phyloP scores from a whole-genome alignment of 108 stramenopile genomes.

The Nitzschia palea region DNA sequence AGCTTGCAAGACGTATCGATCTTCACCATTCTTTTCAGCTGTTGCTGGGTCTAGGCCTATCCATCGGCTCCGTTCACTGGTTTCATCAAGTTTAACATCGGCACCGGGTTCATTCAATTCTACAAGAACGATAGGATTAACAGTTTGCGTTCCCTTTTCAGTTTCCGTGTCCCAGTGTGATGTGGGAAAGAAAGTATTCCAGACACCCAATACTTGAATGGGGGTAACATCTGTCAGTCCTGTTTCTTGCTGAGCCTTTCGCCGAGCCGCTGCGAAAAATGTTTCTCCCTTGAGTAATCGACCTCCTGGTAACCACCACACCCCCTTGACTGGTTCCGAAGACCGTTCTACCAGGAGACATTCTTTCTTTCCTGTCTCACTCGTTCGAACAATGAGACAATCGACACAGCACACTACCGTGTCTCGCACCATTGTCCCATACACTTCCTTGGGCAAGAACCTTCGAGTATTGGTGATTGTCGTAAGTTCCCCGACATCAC shows the following conservation, averaged over 20 bases:
- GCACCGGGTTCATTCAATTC: slow-evolving; percentile 41
- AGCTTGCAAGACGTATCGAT: slow-evolving; percentile 55
- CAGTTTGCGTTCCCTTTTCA: slow-evolving; percentile 67
- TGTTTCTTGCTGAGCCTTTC: slow-evolving; percentile 68
- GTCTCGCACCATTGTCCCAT: slow-evolving; percentile 53
- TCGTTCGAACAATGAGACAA: slow-evolving; percentile 49
- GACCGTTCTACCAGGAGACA: slow-evolving; percentile 59
- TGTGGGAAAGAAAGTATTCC: slow-evolving; percentile 63
- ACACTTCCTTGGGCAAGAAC: slow-evolving; percentile 60
- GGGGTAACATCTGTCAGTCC: slow-evolving; percentile 48
- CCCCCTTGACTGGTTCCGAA: slow-evolving; percentile 65
- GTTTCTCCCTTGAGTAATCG: slow-evolving; percentile 74
- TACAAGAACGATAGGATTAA: slow-evolving; percentile 68
- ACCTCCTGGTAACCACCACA: slow-evolving; percentile 80
- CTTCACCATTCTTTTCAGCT: slow-evolving; percentile 45
- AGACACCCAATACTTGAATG: slow-evolving; percentile 63
- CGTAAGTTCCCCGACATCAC: slow-evolving; percentile 45
- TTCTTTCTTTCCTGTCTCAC: slow-evolving; percentile 30
- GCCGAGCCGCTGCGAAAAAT: slow-evolving; percentile 62
- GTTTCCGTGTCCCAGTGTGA: slow-evolving; percentile 54
- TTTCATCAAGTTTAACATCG: slow-evolving; percentile 54
- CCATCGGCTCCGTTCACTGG: slow-evolving; percentile 54
- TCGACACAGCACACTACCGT: slow-evolving; percentile 67
- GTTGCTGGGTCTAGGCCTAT: slow-evolving; percentile 54
- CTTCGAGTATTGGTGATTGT: slow-evolving; percentile 41